Evolutionary conservation across 768 basidiomycete species (phyloP).

Genomic region (Agrocybe pediades): DNA sequence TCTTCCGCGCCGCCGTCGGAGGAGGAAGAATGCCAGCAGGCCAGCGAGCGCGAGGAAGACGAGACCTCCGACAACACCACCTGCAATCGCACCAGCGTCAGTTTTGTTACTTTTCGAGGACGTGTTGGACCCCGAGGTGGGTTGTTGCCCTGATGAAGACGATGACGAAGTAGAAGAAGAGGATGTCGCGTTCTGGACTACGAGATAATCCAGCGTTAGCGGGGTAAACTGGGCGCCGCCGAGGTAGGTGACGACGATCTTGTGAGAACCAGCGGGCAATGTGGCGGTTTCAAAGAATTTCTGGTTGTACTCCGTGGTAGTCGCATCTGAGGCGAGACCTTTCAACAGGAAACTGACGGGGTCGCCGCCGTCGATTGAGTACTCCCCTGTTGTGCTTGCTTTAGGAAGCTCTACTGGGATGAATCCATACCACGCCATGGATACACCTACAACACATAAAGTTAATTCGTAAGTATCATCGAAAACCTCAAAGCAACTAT

Average conservation of each 20-base stretch:
- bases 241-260: slow-evolving; percentile 21
- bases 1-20: slow-evolving; percentile 16
- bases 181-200: slow-evolving; percentile 21
- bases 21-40: slow-evolving; percentile 7
- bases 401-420: neutral
- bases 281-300: slow-evolving; percentile 25
- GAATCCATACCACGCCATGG: neutral
- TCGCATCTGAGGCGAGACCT: too few species aligned
- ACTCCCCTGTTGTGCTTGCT: too few species aligned
- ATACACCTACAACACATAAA: neutral
- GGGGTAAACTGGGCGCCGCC: slow-evolving; percentile 24
- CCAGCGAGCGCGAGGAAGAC: slow-evolving; percentile 16
- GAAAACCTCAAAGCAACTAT: neutral
- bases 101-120: slow-evolving; percentile 3
- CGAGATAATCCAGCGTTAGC: slow-evolving; percentile 25
- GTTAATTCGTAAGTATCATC: neutral
- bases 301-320: slow-evolving; percentile 21
- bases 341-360: too few species aligned
- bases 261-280: slow-evolving; percentile 20
- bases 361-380: too few species aligned
- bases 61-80: slow-evolving; percentile 22
- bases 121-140: neutral
- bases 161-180: neutral
- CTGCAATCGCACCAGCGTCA: slow-evolving; percentile 22
- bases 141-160: neutral